Percentiles rank a stretch among this genome's conserved stretches.
Conservation (phyloP, 2,329 filamentous ascomycete species). For the Aspergillus fumigatiaffinis region DNA sequence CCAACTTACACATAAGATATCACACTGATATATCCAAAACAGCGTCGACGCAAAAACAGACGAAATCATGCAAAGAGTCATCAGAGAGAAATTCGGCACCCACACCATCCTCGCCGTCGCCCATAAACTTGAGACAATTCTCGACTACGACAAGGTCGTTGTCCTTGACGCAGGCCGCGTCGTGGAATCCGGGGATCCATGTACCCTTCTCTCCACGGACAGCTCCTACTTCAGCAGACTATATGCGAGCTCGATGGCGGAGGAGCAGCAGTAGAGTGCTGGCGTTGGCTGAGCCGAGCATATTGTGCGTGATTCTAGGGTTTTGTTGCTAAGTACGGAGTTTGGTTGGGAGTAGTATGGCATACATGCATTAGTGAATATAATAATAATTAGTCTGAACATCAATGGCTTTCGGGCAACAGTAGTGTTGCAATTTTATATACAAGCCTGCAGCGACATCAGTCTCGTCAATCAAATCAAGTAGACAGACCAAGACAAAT, state of each 20-base stretch:
- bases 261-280: slow-evolving; percentile 17
- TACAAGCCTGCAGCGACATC: not conserved
- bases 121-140: slow-evolving; percentile 50
- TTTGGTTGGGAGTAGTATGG: not conserved
- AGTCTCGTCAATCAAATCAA: not conserved
- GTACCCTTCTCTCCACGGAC: slow-evolving; percentile 31
- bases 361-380: not conserved
- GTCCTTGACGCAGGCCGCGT: slow-evolving; percentile 35
- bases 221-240: slow-evolving; percentile 36
- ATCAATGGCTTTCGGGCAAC: not conserved
- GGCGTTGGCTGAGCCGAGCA: not conserved
- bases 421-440: not conserved
- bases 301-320: not conserved
- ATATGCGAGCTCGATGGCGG: slow-evolving; percentile 25
- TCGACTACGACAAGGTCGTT: slow-evolving; percentile 38
- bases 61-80: slow-evolving; percentile 53
- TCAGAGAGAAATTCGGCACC: slow-evolving; percentile 50
- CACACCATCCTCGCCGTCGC: slow-evolving; percentile 59
- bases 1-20: slow-evolving; percentile 8
- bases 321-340: not conserved
- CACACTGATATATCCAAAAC: not conserved
- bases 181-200: slow-evolving; percentile 35
- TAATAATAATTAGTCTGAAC: not conserved
- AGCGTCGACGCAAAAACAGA: slow-evolving; percentile 58
- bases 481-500: no score